These are phyloP conservation scores for Casuarina glauca DNA, from an alignment of 306 rosid genomes.

Conservation along the genomic window DNA sequence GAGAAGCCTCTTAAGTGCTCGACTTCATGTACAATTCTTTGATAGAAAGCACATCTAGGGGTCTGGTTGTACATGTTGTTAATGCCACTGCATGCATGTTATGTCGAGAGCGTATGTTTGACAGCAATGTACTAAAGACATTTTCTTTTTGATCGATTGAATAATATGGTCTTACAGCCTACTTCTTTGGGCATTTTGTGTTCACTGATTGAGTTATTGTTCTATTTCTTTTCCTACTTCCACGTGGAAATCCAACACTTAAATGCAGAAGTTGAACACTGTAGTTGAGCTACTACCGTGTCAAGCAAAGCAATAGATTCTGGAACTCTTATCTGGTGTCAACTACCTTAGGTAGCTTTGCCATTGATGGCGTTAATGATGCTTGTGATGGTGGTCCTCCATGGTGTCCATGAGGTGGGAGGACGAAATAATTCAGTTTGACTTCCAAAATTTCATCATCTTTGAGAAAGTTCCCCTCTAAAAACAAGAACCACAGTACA, in stretches of 20 bases:
- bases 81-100: constrained; percentile 18
- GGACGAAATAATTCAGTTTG: too few relatives aligned
- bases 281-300: too few relatives aligned
- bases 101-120: constrained; percentile 17
- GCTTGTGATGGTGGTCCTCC: background rate
- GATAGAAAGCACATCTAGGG: constrained; percentile 45
- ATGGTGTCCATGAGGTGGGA: background rate
- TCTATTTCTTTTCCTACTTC: background rate
- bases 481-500: too few relatives aligned
- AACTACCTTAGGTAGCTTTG: background rate
- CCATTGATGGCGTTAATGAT: background rate
- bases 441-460: too few relatives aligned
- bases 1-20: constrained; percentile 41
- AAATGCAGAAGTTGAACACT: background rate
- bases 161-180: background rate
- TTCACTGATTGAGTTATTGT: background rate
- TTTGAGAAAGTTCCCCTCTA: too few relatives aligned
- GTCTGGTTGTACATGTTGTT: constrained; percentile 31
- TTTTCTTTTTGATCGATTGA: background rate
- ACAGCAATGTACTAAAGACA: background rate
- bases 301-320: background rate
- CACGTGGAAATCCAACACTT: background rate
- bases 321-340: background rate
- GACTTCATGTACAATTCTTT: constrained; percentile 55
- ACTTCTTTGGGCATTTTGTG: background rate